Conservation (phyloP, 2,329 filamentous ascomycete genomes). For the Penicillium sp. region DNA sequence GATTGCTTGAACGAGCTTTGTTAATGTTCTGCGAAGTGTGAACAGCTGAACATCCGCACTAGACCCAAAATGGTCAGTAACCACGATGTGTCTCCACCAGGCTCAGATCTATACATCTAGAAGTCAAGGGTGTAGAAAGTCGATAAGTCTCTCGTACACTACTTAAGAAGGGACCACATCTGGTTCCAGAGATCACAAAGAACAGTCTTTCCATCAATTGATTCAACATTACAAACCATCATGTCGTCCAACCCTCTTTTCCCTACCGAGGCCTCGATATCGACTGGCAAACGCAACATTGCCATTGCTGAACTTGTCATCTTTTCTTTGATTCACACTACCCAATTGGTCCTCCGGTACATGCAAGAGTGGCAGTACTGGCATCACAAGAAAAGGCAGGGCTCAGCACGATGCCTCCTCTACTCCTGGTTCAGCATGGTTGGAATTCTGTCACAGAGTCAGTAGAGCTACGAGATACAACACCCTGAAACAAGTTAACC, state of each 20-base stretch:
- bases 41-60: constrained; percentile 13
- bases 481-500: not conserved
- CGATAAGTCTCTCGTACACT: not conserved
- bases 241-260: constrained; percentile 7
- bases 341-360: constrained; percentile 25
- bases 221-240: not conserved
- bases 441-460: constrained; percentile 29
- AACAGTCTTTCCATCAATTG: too few species aligned
- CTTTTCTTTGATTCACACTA: constrained; percentile 25
- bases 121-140: not conserved
- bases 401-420: constrained; percentile 19
- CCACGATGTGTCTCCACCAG: constrained; percentile 24
- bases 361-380: constrained; percentile 31
- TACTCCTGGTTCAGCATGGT: constrained; percentile 33
- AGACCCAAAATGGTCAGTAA: constrained; percentile 29
- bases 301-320: constrained; percentile 29
- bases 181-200: not conserved
- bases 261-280: constrained; percentile 3
- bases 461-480: constrained; percentile 5
- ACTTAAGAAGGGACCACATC: not conserved
- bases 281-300: constrained; percentile 13
- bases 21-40: not conserved
- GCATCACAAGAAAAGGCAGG: constrained; percentile 26
- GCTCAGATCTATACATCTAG: constrained; percentile 2
- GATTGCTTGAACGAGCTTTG: too few species aligned